phyloP scores from a whole-genome alignment of 2,329 filamentous ascomycete genomes.

The Epichloe scottii region DNA sequence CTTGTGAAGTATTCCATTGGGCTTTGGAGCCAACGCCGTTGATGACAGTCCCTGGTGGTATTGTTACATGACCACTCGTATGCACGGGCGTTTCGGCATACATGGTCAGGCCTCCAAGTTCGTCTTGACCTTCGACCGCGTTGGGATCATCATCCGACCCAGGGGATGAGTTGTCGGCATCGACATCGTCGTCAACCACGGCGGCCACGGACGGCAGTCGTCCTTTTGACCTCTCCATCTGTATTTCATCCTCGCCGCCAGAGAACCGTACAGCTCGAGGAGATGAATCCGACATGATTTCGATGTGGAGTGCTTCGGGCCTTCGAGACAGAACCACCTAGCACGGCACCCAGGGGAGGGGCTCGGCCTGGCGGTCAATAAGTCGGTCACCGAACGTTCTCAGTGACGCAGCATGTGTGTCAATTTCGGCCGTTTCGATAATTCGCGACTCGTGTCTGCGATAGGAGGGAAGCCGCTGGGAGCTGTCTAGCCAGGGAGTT shows the following conservation, averaged over 20 bases:
- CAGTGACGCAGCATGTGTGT: neutral
- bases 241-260: conserved; percentile 31
- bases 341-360: conserved; percentile 4
- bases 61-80: conserved; percentile 30
- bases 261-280: conserved; percentile 46
- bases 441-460: neutral
- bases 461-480: too few species aligned
- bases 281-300: conserved; percentile 33
- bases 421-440: neutral
- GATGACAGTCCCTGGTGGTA: conserved; percentile 24
- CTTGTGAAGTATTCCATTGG: conserved; percentile 23
- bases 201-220: conserved; percentile 19
- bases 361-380: conserved; percentile 5
- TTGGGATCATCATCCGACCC: conserved; percentile 27
- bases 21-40: conserved; percentile 28
- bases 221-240: conserved; percentile 29
- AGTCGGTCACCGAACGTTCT: neutral
- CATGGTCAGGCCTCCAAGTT: conserved; percentile 29
- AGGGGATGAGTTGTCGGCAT: conserved; percentile 15
- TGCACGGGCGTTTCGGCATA: conserved; percentile 30
- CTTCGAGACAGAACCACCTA: conserved; percentile 1
- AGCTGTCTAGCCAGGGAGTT: too few species aligned
- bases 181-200: conserved; percentile 12
- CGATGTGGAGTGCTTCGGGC: neutral
- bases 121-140: conserved; percentile 36